phyloP scores from a whole-genome alignment of 805 yeast species.

The Pichia pseudocactophila region DNA sequence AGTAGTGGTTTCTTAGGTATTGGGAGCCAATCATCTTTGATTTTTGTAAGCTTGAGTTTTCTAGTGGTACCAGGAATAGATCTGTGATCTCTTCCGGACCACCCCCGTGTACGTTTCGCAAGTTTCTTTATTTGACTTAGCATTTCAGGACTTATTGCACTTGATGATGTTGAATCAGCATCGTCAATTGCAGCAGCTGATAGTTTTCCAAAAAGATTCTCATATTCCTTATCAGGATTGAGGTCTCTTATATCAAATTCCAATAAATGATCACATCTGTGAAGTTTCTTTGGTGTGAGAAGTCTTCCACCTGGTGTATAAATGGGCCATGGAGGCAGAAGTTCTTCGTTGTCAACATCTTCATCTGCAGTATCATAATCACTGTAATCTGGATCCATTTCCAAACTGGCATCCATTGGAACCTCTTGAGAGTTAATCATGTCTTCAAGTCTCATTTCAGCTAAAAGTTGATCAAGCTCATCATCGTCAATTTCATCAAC shows the following conservation, averaged over 20 bases:
- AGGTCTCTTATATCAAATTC: conserved; percentile 42
- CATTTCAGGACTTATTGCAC: conserved; percentile 60
- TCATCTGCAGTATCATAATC: conserved; percentile 30
- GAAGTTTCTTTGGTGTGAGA: conserved; percentile 40
- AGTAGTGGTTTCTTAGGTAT: conserved; percentile 49
- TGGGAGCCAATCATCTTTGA: conserved; percentile 77
- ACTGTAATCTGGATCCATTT: conserved; percentile 22
- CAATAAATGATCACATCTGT: conserved; percentile 32
- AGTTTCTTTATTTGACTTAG: conserved; percentile 52
- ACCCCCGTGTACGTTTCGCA: conserved; percentile 57
- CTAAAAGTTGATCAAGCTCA: conserved; percentile 48
- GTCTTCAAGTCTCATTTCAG: conserved; percentile 28
- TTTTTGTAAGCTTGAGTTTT: conserved; percentile 58
- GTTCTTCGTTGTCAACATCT: conserved; percentile 20
- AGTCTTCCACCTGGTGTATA: conserved; percentile 24
- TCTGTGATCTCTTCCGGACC: conserved; percentile 77
- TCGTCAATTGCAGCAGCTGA: conserved; percentile 62
- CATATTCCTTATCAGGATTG: conserved; percentile 72
- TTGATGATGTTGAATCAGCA: conserved; percentile 66
- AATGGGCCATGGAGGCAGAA: conserved; percentile 17
- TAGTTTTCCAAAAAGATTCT: conserved; percentile 60
- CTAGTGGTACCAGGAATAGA: conserved; percentile 67
- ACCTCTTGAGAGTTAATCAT: conserved; percentile 8
- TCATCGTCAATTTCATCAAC: conserved; percentile 26
- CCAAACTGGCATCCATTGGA: conserved; percentile 8